phyloP scores from a whole-genome alignment of 148 eudicot species.

The Cornus suecica region DNA sequence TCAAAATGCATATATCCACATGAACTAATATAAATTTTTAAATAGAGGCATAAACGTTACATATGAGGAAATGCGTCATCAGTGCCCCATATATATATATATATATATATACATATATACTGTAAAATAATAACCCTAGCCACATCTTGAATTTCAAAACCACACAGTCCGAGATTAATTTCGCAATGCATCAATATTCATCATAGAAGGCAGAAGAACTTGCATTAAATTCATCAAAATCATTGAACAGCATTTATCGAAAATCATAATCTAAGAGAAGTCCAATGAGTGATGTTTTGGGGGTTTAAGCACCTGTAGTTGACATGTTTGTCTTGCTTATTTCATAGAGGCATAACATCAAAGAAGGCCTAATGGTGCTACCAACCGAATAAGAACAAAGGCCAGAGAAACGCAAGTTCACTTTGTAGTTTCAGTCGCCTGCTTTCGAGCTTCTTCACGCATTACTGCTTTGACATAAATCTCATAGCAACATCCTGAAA shows the following conservation, averaged over 20 bases:
- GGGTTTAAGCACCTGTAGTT: background rate
- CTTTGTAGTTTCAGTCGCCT: slow-evolving; percentile 31
- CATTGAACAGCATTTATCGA: background rate
- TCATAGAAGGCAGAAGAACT: no score
- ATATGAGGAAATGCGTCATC: no score
- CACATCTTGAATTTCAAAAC: no score
- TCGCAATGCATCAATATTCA: no score
- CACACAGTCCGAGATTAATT: no score
- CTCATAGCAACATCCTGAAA: slow-evolving; percentile 86
- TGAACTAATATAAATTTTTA: background rate
- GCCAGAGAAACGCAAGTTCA: background rate
- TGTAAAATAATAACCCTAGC: no score
- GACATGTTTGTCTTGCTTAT: background rate
- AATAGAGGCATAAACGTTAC: background rate
- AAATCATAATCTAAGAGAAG: background rate
- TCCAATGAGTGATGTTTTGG: background rate
- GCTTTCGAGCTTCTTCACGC: slow-evolving; percentile 58
- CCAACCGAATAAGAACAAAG: background rate
- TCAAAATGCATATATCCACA: background rate
- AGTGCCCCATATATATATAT: no score
- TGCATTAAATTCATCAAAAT: background rate
- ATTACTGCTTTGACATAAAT: slow-evolving; percentile 61
- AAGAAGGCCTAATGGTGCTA: background rate
- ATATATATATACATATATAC: no score
- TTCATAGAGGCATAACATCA: background rate